Base-by-base conservation (phyloP, 2,329 filamentous ascomycete species). In the Alternaria ventricosa region DNA sequence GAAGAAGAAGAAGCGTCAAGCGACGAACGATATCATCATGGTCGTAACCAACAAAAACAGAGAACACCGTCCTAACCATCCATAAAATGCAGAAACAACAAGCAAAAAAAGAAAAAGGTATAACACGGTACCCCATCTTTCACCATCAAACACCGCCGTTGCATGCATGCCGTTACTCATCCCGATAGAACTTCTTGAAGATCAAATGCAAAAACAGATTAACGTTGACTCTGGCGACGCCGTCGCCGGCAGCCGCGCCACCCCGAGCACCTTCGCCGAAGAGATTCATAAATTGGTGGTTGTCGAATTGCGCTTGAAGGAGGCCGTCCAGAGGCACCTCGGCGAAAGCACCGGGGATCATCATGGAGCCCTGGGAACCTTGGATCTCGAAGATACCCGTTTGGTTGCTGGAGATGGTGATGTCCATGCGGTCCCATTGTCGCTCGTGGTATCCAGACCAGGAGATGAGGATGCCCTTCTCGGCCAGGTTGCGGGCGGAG, bases 191-290 rank as follows among this genome's bases (percentile, higher is more conserved):
- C 86, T 99, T 99, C 88, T 96, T 97, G 86, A 98, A 98, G 71
- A 99, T 88, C 80, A 98, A 85, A 86, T 99, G 96, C 85, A 99
- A 85, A 82, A 99, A 89, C 76, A 99, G 81, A 84, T 99, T 99
- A 75, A 99, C 96, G 80, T 98, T 98, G 76, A 99, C 87, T 81
- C 92, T 90, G 77, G 97, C 86, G 67, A 79, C 77, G 1, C 81
- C 75, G 20, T 63, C 61, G 8, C 41, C 55, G 6, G 50, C 71
- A 66, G 4, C 71, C 68, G 25, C 64, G 58, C 53, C 64, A 57
- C 53, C 71, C 66, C 55, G 71, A 60, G 54, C 59, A 30, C 64
- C 73, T 49, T 79, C 79, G 4, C 78, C 79, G 75, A 99, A 99
- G 64, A 98, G 85, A 75, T 93, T 94, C 88, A 98, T 94, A 80